Percentiles rank a stretch among this genome's conserved stretches.
These are phyloP conservation scores for Aureobasidium sp. DNA, from an alignment of 2,329 filamentous ascomycete species.

Conservation along the genomic window DNA sequence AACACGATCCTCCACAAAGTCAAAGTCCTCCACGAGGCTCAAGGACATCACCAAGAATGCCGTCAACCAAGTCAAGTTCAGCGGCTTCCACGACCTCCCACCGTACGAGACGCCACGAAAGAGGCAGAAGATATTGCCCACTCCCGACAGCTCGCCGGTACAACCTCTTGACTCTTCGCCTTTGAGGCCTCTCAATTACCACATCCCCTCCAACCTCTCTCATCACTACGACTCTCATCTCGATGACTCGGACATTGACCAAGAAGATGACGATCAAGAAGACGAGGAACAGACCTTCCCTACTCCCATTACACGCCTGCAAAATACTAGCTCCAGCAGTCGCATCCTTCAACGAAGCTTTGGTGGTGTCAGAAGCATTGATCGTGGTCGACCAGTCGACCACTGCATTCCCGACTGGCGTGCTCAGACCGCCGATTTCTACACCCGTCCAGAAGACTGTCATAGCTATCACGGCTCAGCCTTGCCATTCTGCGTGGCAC, in stretches of 20 bases:
- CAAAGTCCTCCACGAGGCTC: slow-evolving; percentile 40
- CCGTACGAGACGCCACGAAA: slow-evolving; percentile 23
- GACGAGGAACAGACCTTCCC: slow-evolving; percentile 36
- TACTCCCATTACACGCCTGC: slow-evolving; percentile 34
- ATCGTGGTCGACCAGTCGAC: slow-evolving; percentile 34
- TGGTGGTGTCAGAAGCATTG: slow-evolving; percentile 35
- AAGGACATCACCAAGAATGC: slow-evolving; percentile 44
- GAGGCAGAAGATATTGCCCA: slow-evolving; percentile 41
- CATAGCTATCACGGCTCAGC: slow-evolving; percentile 44
- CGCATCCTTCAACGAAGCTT: slow-evolving; percentile 41
- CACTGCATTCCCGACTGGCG: slow-evolving; percentile 47
- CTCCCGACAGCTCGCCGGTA: slow-evolving; percentile 38
- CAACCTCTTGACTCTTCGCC: slow-evolving; percentile 19
- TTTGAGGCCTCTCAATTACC: slow-evolving; percentile 5
- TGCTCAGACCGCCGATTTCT: slow-evolving; percentile 53
- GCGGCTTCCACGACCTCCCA: slow-evolving; percentile 23
- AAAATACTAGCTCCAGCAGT: slow-evolving; percentile 28
- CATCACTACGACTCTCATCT: not conserved
- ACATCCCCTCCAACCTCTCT: not conserved
- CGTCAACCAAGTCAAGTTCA: slow-evolving; percentile 31
- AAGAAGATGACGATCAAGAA: slow-evolving; percentile 15
- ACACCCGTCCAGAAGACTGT: slow-evolving; percentile 49
- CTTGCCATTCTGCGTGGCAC: slow-evolving; percentile 59
- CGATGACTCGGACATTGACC: slow-evolving; percentile 8
- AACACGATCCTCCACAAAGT: slow-evolving; percentile 23